These are phyloP conservation scores for Dendrobium catenatum DNA, from an alignment of 106 monocot genomes.

Conservation along the genomic window DNA sequence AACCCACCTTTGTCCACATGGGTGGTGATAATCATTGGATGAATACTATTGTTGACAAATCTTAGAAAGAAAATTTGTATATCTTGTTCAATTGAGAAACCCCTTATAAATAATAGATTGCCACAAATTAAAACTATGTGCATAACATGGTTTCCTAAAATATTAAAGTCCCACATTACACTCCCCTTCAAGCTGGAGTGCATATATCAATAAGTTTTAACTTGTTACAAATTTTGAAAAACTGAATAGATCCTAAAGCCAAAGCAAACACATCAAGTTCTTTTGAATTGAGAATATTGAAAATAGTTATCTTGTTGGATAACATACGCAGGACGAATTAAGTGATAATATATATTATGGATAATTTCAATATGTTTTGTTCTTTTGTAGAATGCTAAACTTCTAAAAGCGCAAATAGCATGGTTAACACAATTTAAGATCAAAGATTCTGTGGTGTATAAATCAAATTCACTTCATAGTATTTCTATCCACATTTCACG, in stretches of 20 bases:
- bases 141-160: too few relatives aligned
- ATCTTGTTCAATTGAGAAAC: not conserved
- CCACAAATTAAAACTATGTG: not conserved
- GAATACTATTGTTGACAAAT: not conserved
- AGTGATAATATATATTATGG: too few relatives aligned
- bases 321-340: too few relatives aligned
- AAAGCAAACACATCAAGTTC: not conserved
- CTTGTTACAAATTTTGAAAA: not conserved
- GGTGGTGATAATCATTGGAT: not conserved
- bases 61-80: not conserved
- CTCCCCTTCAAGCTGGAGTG: not conserved
- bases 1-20: not conserved
- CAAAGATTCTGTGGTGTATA: too few relatives aligned
- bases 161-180: not conserved
- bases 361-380: too few relatives aligned
- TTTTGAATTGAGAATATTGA: not conserved
- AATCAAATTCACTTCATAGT: too few relatives aligned
- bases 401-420: too few relatives aligned
- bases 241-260: not conserved
- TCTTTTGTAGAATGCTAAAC: too few relatives aligned
- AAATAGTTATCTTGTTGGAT: too few relatives aligned
- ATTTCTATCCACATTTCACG: too few relatives aligned
- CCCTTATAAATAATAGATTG: not conserved
- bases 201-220: not conserved
- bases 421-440: too few relatives aligned